Percentiles rank a stretch among this genome's conserved stretches.
Evolutionary conservation across 768 basidiomycete genomes (phyloP).

Genomic region (Cyclocybe cylindracea): DNA sequence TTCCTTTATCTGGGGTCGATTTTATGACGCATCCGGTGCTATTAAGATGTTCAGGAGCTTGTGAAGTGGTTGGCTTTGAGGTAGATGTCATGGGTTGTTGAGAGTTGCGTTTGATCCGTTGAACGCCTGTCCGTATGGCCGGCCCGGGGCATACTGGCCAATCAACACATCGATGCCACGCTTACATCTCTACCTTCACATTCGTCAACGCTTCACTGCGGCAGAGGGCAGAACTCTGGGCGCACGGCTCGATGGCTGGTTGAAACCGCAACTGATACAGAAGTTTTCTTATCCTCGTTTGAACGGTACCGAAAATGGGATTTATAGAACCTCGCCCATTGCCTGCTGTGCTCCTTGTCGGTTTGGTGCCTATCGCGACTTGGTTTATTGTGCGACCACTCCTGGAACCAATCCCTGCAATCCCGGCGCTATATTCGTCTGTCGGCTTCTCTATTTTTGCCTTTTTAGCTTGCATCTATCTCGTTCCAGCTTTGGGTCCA

Average conservation of each 20-base stretch:
- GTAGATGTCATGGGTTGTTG: not conserved
- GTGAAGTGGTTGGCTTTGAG: not conserved
- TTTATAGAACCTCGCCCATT: conserved; percentile 49
- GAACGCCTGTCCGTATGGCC: no score
- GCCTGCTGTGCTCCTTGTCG: conserved; percentile 50
- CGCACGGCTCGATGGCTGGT: no score
- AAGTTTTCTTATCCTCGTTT: not conserved
- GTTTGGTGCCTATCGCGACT: conserved; percentile 64
- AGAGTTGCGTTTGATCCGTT: not conserved
- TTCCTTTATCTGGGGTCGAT: conserved; percentile 47
- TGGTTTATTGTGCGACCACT: conserved; percentile 79
- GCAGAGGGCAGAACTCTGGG: no score
- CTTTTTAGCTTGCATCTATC: conserved; percentile 70
- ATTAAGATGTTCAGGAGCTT: conserved; percentile 40
- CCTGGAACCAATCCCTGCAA: conserved; percentile 63
- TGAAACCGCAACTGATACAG: no score
- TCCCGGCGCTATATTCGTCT: conserved; percentile 76
- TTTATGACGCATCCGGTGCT: conserved; percentile 49
- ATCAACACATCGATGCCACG: no score
- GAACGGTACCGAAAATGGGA: conserved; percentile 13
- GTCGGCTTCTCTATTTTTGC: conserved; percentile 86
- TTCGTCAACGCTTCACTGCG: no score
- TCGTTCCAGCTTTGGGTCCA: conserved; percentile 82
- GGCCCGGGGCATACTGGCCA: no score
- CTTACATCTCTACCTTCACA: no score